Conservation (phyloP, 2,329 filamentous ascomycete species). For the Beauveria brongniartii region DNA sequence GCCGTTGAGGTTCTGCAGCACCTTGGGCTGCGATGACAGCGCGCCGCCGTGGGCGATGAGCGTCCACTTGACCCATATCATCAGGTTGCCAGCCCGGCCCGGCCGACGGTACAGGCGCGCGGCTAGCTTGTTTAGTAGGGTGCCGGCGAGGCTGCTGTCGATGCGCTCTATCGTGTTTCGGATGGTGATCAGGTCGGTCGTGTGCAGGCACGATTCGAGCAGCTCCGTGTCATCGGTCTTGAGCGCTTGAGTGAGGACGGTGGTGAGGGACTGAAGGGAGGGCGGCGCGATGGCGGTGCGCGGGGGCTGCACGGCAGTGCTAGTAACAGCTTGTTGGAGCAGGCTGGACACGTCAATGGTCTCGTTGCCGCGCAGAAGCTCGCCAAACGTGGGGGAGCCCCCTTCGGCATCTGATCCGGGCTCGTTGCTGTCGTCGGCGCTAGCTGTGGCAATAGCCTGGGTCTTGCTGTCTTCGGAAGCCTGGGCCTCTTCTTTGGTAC, state of each 20-base stretch:
- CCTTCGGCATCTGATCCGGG: slow-evolving; percentile 39
- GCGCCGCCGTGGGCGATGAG: slow-evolving; percentile 88
- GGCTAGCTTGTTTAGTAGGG: slow-evolving; percentile 74
- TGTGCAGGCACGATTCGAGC: slow-evolving; percentile 85
- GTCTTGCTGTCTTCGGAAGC: slow-evolving; percentile 20
- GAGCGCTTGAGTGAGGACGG: slow-evolving; percentile 87
- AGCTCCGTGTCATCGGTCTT: slow-evolving; percentile 84
- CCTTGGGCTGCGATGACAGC: slow-evolving; percentile 75
- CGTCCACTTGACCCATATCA: slow-evolving; percentile 95
- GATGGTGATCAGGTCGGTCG: slow-evolving; percentile 67
- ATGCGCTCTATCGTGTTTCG: slow-evolving; percentile 85
- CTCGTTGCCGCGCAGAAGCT: slow-evolving; percentile 67
- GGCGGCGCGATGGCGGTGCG: slow-evolving; percentile 49
- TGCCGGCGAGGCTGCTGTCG: slow-evolving; percentile 73
- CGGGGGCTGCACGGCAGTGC: slow-evolving; percentile 31
- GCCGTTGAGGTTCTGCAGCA: slow-evolving; percentile 67
- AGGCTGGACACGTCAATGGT: slow-evolving; percentile 68
- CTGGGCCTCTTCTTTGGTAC: slow-evolving; percentile 12
- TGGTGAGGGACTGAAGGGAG: slow-evolving; percentile 74
- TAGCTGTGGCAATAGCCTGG: slow-evolving; percentile 17
- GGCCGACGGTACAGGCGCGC: slow-evolving; percentile 80
- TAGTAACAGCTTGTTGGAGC: slow-evolving; percentile 34
- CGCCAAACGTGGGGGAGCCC: slow-evolving; percentile 69
- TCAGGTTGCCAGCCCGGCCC: slow-evolving; percentile 79
- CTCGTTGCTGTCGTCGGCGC: slow-evolving; percentile 23